These are phyloP conservation scores for Auxenochlorella pyrenoidosa DNA, from an alignment of 139 green algal genomes.

Conservation along the genomic window DNA sequence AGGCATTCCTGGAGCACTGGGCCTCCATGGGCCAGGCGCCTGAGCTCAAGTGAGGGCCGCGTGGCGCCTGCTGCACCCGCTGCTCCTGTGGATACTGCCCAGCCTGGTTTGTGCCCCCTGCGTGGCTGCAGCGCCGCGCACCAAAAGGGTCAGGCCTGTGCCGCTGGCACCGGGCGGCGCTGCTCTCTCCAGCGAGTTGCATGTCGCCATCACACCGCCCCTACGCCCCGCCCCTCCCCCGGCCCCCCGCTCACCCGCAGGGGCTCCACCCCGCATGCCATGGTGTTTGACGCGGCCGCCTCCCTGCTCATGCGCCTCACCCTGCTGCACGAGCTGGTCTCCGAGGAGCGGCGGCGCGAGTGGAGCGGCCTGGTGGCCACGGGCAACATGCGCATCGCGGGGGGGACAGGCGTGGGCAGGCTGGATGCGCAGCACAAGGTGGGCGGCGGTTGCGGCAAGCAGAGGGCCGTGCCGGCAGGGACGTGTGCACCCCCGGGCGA, in stretches of 20 bases:
- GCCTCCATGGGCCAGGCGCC: not conserved
- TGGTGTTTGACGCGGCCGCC: not conserved
- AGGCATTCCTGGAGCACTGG: not conserved
- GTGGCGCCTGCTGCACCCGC: no score
- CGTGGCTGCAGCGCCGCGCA: no score
- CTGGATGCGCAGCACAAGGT: not conserved
- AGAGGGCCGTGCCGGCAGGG: no score
- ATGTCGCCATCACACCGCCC: no score
- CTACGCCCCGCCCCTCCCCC: no score
- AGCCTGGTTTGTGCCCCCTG: no score
- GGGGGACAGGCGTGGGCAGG: not conserved
- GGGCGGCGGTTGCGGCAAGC: no score
- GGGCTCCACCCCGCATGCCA: not conserved
- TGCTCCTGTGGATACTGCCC: no score
- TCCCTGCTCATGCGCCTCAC: constrained; percentile 1
- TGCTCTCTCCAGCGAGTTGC: no score
- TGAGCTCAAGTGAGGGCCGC: not conserved
- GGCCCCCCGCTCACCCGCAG: not conserved
- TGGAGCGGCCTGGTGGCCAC: not conserved
- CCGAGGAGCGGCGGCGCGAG: not conserved
- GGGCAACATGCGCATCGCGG: not conserved
- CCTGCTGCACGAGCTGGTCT: not conserved
- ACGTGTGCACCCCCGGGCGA: no score
- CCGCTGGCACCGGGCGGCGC: no score
- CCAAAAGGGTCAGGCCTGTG: no score